Conservation (phyloP, 1,284 basidiomycete genomes). For the Cryptococcus sp. region DNA sequence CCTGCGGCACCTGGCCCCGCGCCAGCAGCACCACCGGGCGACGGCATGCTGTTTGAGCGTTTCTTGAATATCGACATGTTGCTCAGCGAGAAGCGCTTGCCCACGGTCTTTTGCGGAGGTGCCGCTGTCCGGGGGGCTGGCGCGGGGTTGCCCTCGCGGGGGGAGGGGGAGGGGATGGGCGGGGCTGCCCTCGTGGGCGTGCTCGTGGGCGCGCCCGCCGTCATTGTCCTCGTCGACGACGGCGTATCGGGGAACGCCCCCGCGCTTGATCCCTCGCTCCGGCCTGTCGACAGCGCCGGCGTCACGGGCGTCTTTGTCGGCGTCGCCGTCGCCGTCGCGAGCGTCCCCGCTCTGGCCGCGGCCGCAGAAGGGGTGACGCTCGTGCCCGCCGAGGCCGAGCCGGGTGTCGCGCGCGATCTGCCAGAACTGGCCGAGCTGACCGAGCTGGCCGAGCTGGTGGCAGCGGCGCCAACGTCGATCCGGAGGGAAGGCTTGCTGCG, state of each 20-base stretch:
- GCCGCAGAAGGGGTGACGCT: neutral
- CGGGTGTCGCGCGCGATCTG: constrained; percentile 4
- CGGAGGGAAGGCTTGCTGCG: constrained; percentile 27
- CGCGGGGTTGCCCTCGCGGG: neutral
- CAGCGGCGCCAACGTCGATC: constrained; percentile 21
- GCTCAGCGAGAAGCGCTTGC: constrained; percentile 32
- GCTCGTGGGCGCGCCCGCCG: neutral
- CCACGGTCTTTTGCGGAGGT: constrained; percentile 8
- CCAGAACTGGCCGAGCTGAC: neutral
- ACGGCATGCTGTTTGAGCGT: constrained; percentile 1
- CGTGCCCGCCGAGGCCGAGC: constrained; percentile 4
- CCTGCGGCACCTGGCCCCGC: no score
- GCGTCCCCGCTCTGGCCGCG: neutral
- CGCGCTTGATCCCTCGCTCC: constrained; percentile 5
- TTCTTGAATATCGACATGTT: constrained; percentile 39
- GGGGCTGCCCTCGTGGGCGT: neutral
- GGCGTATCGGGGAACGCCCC: constrained; percentile 3
- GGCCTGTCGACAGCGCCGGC: constrained; percentile 10
- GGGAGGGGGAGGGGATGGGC: neutral
- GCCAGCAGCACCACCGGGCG: no score
- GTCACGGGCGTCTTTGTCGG: constrained; percentile 14
- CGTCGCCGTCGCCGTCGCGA: neutral
- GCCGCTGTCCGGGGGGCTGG: constrained; percentile 2
- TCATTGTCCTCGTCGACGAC: neutral
- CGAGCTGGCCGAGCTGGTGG: constrained; percentile 1